phyloP scores from a whole-genome alignment of 495 filamentous ascomycete species.

The Thermochaetoides thermophila region DNA sequence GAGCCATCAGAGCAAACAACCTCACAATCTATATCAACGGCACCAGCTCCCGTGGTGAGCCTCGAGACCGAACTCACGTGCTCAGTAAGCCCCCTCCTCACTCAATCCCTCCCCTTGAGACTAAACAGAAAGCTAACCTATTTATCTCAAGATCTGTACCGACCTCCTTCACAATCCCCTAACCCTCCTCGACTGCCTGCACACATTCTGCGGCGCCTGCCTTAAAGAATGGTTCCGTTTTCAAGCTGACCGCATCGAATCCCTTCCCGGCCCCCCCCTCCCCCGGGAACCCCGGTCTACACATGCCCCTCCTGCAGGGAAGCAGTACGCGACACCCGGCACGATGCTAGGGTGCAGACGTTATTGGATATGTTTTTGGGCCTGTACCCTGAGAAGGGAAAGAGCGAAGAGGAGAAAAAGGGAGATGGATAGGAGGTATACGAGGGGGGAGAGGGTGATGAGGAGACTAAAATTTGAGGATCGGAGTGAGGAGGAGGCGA shows the following conservation, averaged over 20 bases:
- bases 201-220: constrained; percentile 92
- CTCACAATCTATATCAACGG: neutral
- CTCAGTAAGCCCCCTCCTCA: constrained; percentile 63
- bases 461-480: constrained; percentile 34
- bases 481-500: constrained; percentile 29
- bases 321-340: constrained; percentile 61
- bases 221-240: constrained; percentile 85
- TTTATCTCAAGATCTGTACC: constrained; percentile 64
- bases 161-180: constrained; percentile 91
- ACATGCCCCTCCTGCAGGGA: constrained; percentile 93
- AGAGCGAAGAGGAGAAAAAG: constrained; percentile 52
- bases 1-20: too few species aligned
- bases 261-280: constrained; percentile 26
- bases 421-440: constrained; percentile 56
- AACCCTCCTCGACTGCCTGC: constrained; percentile 90
- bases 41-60: constrained; percentile 26
- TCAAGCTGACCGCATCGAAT: constrained; percentile 33
- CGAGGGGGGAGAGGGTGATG: constrained; percentile 61
- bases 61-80: constrained; percentile 84
- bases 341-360: constrained; percentile 71
- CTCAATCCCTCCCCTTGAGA: too few species aligned
- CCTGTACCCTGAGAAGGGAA: constrained; percentile 57
- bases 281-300: constrained; percentile 40
- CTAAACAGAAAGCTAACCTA: neutral
- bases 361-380: constrained; percentile 66